Evolutionary conservation across 352 stramenopile species (phyloP), one percentile per base, ranked within the genome.

Genomic region (Aphanomyces invadans): DNA sequence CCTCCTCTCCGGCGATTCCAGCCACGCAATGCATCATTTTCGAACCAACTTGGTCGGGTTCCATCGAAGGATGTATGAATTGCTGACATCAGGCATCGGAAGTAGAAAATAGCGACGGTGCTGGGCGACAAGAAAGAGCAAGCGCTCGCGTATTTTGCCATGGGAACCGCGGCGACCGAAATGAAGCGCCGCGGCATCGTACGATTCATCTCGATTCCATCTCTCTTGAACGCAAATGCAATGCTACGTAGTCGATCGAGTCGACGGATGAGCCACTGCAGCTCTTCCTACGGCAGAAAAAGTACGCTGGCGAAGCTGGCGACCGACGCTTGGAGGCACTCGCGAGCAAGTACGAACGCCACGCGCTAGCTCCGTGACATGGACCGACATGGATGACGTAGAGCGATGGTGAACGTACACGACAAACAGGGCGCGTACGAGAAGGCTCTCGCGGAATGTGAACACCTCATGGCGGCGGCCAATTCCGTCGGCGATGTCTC

Each of bases 151-250:
- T 57, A 67, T 59, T 67, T 49, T 59, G 60, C 42, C 49, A 67
- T 67, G 60, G 60, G 60, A 19, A 31, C n/a, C 9, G 60, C 42
- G 12, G 45, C 60, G 19, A 57, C 48, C 9, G 60, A 67, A 36
- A 67, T 49, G 49, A 55, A 67, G 44, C 60, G 60, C 17, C 60
- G 44, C 3, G 60, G 60, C 29, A 29, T 49, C 17, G 60, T 67
- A 23, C 32, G 55, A 26, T 11, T n/a, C 28, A 5, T 4, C 17
- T 56, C 4, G 12, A 38, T 21, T 17, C 21, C 2, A n/a, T n/a
- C n/a, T n/a, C n/a, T n/a, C n/a, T n/a, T n/a, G n/a, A n/a, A n/a
- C n/a, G n/a, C n/a, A n/a, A n/a, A n/a, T n/a, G n/a, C n/a, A n/a
- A n/a, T n/a, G 3, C 3, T 5, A 9, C 1, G 2, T 57, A 67